Base-by-base conservation (phyloP, 2,329 filamentous ascomycete genomes). In the Byssochlamys sp. region DNA sequence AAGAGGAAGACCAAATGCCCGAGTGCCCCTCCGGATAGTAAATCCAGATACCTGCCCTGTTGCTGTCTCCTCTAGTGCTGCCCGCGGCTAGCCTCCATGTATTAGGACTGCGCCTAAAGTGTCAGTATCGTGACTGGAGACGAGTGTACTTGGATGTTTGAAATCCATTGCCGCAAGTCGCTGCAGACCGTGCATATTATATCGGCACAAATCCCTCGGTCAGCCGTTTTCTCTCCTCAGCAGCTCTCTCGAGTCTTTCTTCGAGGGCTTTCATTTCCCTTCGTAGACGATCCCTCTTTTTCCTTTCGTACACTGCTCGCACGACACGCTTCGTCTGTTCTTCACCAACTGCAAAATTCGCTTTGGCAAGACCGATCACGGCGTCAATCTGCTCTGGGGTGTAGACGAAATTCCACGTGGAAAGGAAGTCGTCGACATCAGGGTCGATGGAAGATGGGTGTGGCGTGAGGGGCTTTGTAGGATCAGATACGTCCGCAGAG, bases 401-500 rank as follows among this genome's bases (percentile, higher is more conserved):
- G 72, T 97, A 99, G 29, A 96, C 86, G 70, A 97, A 97, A 70
- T 99, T 99, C 94, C 94, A 99, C 0, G 94, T 99, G 64, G 85
- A 90, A 78, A 97, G 84, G 73, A 91, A 97, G 59, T 96, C 90
- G 55, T 84, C 88, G 2, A 82, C 83, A 26, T 86, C 85, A 0
- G 94, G 94, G 63, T 96, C 88, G n/a, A 97, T 87, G 2, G 67
- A 67, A 50, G 84, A 88, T 0, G 86, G 82, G 0, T 87, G 87
- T 0, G 70, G 67, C 2, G 66, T 59, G 3, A 66, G 56, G 2
- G 69, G 66, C 10, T 58, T 55, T 10, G 58, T 55, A 0, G 64
- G 52, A 31, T 71, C 66, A 2, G 60, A 58, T 12, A 54, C 58
- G 14, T 62, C 58, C 1, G 57, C 52, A 4, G 63, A 60, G 11